Percentiles rank a stretch among this genome's conserved stretches.
Conservation (phyloP, 2,329 filamentous ascomycete genomes). For the Ascochyta koolunga region DNA sequence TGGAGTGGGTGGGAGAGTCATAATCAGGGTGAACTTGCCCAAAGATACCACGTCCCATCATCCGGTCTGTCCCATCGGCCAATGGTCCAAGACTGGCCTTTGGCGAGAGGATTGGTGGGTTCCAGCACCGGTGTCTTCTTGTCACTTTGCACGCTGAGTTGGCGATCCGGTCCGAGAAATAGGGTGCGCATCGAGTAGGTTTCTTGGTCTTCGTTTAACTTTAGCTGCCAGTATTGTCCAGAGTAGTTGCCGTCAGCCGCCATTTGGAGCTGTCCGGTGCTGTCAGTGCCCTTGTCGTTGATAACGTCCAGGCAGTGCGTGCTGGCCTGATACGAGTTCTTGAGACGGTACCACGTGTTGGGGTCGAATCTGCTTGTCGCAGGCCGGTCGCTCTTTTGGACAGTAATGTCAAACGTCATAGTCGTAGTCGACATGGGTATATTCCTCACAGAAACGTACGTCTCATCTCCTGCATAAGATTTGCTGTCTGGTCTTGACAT, state of each 20-base stretch:
- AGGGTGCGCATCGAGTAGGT: conserved; percentile 25
- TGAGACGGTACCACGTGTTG: conserved; percentile 31
- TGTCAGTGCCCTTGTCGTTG: conserved; percentile 25
- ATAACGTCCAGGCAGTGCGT: conserved; percentile 31
- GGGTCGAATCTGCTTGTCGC: conserved; percentile 17
- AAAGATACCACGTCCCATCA: conserved; percentile 29
- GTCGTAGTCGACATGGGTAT: conserved; percentile 19
- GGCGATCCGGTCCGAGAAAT: conserved; percentile 27
- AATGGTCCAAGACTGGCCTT: conserved; percentile 27
- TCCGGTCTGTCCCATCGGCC: conserved; percentile 20
- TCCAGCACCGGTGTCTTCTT: conserved; percentile 24
- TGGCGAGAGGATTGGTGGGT: conserved; percentile 6
- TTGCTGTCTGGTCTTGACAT: conserved; percentile 26
- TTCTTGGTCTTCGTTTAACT: conserved; percentile 18
- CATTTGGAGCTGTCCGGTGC: conserved; percentile 23
- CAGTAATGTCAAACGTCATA: conserved; percentile 31
- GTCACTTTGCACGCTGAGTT: conserved; percentile 27
- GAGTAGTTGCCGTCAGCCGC: conserved; percentile 22
- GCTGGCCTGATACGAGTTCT: conserved; percentile 21
- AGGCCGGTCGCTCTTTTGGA: conserved; percentile 16
- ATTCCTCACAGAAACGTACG: conserved; percentile 25
- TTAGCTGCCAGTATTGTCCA: conserved; percentile 36
- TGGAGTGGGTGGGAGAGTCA: too few relatives aligned
- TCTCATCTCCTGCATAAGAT: conserved; percentile 24
- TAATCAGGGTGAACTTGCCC: not conserved